A percentile compares a stretch with the other conserved stretches of the same genome.
These are phyloP conservation scores for Leishmania tarentolae DNA, from an alignment of 208 protist species.

Conservation along the genomic window DNA sequence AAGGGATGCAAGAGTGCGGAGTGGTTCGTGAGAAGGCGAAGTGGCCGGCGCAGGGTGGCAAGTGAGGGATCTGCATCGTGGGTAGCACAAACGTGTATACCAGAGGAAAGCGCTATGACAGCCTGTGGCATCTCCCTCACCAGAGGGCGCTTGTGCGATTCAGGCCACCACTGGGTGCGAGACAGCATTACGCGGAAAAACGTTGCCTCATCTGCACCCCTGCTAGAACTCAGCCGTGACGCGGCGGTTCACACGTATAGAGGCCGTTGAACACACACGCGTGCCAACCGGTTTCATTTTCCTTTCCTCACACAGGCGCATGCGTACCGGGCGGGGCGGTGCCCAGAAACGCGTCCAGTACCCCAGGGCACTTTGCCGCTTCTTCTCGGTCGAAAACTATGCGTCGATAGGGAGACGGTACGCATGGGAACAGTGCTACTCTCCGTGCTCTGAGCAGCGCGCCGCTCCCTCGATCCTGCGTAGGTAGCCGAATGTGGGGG, in stretches of 20 bases:
- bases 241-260: neutral
- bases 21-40: neutral
- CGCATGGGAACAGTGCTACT: neutral
- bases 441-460: constrained; percentile 8
- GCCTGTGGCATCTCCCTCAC: neutral
- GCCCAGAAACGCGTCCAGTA: neutral
- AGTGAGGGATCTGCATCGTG: neutral
- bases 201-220: neutral
- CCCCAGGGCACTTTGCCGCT: too few species aligned
- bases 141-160: neutral
- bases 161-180: neutral
- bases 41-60: neutral
- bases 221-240: neutral
- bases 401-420: neutral
- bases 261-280: neutral
- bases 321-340: neutral
- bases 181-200: neutral
- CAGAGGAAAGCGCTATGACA: neutral
- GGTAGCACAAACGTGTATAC: neutral
- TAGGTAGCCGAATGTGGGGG: constrained; percentile 25
- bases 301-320: neutral
- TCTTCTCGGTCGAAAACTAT: neutral
- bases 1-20: neutral
- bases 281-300: neutral
- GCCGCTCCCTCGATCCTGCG: constrained; percentile 1